These are phyloP conservation scores for Orbilia oligospora DNA, from an alignment of 2,329 filamentous ascomycete species.

Conservation along the genomic window DNA sequence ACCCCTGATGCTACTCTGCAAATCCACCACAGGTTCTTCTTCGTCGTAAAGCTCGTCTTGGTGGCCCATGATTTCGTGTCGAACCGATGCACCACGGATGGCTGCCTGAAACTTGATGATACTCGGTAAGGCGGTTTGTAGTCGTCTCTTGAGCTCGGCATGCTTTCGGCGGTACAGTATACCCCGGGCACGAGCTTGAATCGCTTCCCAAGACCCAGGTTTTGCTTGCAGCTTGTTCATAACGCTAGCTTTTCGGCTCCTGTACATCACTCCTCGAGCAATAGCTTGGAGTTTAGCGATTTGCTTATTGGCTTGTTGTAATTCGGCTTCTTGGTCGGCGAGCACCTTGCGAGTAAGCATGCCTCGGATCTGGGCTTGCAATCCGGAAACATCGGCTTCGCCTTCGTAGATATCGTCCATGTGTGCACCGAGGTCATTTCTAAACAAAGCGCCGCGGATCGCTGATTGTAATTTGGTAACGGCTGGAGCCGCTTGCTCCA, in stretches of 20 bases:
- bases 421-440: conserved; percentile 60
- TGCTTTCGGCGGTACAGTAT: conserved; percentile 74
- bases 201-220: conserved; percentile 70
- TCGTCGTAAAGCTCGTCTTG: conserved; percentile 79
- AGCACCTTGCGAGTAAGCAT: conserved; percentile 68
- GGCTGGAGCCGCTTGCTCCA: conserved; percentile 68
- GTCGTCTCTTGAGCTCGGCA: conserved; percentile 70
- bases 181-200: conserved; percentile 79
- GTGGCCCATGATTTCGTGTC: conserved; percentile 82
- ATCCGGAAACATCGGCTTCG: conserved; percentile 60
- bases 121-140: conserved; percentile 71
- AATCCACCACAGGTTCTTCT: conserved; percentile 74
- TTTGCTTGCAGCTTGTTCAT: conserved; percentile 71
- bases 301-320: conserved; percentile 33
- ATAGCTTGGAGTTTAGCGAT: conserved; percentile 75
- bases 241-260: conserved; percentile 73
- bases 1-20: conserved; percentile 70
- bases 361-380: conserved; percentile 66
- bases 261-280: conserved; percentile 77
- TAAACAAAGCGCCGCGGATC: conserved; percentile 66
- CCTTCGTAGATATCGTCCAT: conserved; percentile 62
- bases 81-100: conserved; percentile 80
- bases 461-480: conserved; percentile 73
- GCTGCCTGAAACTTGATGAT: conserved; percentile 81
- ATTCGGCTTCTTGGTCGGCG: conserved; percentile 64